phyloP scores from a whole-genome alignment of 495 filamentous ascomycete species.

The Terfezia claveryi region DNA sequence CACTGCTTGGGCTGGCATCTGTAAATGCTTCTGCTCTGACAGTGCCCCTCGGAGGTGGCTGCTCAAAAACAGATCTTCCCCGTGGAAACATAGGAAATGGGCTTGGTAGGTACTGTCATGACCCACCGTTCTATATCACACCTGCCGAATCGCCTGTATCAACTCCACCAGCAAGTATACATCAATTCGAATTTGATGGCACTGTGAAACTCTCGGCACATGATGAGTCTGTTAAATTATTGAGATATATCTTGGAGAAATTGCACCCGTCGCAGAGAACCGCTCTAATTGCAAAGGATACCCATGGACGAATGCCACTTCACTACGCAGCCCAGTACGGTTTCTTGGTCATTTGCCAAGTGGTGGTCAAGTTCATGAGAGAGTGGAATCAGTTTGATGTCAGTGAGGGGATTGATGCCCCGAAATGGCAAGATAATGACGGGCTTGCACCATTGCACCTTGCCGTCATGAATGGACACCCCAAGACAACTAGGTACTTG shows the following conservation, averaged over 20 bases:
- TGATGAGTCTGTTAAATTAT: conserved; percentile 51
- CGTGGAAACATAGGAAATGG: background rate
- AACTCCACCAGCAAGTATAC: conserved; percentile 33
- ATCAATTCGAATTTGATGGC: conserved; percentile 25
- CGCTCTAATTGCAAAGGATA: conserved; percentile 48
- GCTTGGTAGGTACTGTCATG: background rate
- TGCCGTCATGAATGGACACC: conserved; percentile 76
- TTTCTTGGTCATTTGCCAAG: conserved; percentile 62
- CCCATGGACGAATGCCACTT: conserved; percentile 64
- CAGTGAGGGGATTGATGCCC: conserved; percentile 60
- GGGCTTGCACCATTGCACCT: conserved; percentile 81
- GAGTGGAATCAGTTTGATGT: conserved; percentile 74
- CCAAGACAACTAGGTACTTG: conserved; percentile 57
- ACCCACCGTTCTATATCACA: conserved; percentile 39
- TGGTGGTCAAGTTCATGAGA: conserved; percentile 73
- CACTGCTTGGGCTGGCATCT: conserved; percentile 17
- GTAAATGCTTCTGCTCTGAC: background rate
- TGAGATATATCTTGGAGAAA: conserved; percentile 48
- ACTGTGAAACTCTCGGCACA: conserved; percentile 40
- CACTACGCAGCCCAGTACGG: conserved; percentile 95
- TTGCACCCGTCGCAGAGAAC: conserved; percentile 44
- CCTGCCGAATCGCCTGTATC: conserved; percentile 48
- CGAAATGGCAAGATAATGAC: conserved; percentile 75
- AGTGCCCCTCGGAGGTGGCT: background rate
- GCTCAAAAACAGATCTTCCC: background rate